phyloP scores from a whole-genome alignment of 129 eudicot species.

The Tanacetum coccineum region DNA sequence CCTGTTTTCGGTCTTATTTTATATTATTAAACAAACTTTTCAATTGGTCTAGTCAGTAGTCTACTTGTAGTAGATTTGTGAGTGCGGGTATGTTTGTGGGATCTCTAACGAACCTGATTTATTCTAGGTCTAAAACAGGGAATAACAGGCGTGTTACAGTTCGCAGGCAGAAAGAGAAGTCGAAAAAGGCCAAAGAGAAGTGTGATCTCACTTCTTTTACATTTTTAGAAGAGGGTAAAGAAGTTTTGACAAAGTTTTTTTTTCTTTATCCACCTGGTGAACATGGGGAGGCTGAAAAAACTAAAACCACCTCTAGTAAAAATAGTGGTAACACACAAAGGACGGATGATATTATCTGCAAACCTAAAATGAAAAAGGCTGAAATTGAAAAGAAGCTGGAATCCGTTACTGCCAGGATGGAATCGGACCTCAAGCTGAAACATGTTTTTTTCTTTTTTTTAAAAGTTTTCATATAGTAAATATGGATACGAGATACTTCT shows the following conservation, averaged over 20 bases:
- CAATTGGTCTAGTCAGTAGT: background rate
- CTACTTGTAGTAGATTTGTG: background rate
- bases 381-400: constrained; percentile 58
- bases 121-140: constrained; percentile 53
- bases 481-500: background rate
- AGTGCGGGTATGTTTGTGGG: background rate
- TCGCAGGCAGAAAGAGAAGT: constrained; percentile 42
- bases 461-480: no score
- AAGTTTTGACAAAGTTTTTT: constrained; percentile 58
- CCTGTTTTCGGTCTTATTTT: background rate
- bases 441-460: constrained; percentile 42
- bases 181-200: constrained; percentile 31
- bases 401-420: constrained; percentile 38
- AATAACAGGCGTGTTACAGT: constrained; percentile 46
- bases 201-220: constrained; percentile 46
- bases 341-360: constrained; percentile 51
- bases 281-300: constrained; percentile 38
- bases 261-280: constrained; percentile 72
- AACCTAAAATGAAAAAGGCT: constrained; percentile 47
- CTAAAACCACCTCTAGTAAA: constrained; percentile 27
- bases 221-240: constrained; percentile 68
- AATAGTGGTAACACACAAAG: constrained; percentile 28
- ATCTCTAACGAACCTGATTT: constrained; percentile 16
- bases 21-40: background rate
- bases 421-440: constrained; percentile 41